phyloP scores from a whole-genome alignment of 352 stramenopile genomes.

The Phytophthora pisi region DNA sequence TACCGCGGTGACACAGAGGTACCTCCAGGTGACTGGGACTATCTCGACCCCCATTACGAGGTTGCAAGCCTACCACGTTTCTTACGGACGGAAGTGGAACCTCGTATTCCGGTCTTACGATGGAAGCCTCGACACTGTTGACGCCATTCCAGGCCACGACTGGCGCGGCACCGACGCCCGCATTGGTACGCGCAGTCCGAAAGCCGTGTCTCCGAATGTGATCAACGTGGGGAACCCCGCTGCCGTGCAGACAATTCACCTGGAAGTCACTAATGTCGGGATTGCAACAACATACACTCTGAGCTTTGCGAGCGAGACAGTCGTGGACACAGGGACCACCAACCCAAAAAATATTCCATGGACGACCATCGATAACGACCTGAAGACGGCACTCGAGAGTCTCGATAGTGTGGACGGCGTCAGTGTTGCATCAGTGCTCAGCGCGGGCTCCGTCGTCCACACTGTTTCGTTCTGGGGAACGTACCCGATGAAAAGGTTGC shows the following conservation, averaged over 20 bases:
- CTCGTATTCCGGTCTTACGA: slow-evolving; percentile 76
- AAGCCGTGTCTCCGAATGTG: slow-evolving; percentile 43
- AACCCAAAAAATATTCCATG: slow-evolving; percentile 43
- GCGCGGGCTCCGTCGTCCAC: slow-evolving; percentile 72
- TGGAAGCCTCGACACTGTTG: slow-evolving; percentile 57
- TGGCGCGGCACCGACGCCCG: slow-evolving; percentile 62
- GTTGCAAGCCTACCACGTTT: slow-evolving; percentile 37
- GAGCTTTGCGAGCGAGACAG: slow-evolving; percentile 55
- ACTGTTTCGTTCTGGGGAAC: slow-evolving; percentile 87
- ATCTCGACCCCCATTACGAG: slow-evolving; percentile 53
- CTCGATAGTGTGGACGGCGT: slow-evolving; percentile 60
- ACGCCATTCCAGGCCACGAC: slow-evolving; percentile 62
- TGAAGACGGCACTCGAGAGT: slow-evolving; percentile 53
- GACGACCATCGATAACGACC: slow-evolving; percentile 23
- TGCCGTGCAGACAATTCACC: slow-evolving; percentile 54
- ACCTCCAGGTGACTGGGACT: slow-evolving; percentile 51
- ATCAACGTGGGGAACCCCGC: slow-evolving; percentile 61
- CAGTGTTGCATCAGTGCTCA: slow-evolving; percentile 44
- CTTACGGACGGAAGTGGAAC: slow-evolving; percentile 63
- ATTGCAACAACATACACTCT: slow-evolving; percentile 54
- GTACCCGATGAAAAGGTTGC: slow-evolving; percentile 62
- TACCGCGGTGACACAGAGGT: slow-evolving; percentile 28
- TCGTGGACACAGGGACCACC: slow-evolving; percentile 5
- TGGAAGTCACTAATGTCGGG: slow-evolving; percentile 41
- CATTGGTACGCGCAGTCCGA: slow-evolving; percentile 51